These are phyloP conservation scores for Talaromyces funiculosus DNA, from an alignment of 2,329 filamentous ascomycete genomes.

Conservation along the genomic window DNA sequence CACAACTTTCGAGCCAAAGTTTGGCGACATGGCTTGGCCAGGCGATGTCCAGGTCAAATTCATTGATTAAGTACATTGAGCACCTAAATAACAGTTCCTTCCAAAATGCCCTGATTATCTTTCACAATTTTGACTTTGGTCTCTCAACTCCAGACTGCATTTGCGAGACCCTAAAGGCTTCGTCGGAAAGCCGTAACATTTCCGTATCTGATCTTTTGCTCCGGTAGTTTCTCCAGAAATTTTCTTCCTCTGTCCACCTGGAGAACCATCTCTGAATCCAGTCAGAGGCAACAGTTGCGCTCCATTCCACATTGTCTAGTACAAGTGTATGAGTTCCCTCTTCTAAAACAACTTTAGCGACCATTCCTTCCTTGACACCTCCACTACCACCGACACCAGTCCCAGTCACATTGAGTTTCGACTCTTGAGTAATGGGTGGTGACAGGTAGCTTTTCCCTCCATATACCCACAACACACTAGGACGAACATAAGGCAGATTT, in stretches of 20 bases:
- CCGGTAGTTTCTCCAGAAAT: constrained; percentile 15
- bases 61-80: no score
- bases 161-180: constrained; percentile 9
- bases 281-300: constrained; percentile 15
- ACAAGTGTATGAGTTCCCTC: constrained; percentile 15
- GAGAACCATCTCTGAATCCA: constrained; percentile 18
- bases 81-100: neutral
- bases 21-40: no score
- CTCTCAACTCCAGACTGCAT: neutral
- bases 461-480: constrained; percentile 22
- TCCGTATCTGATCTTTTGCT: constrained; percentile 18
- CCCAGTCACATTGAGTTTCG: constrained; percentile 19
- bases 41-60: no score
- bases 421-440: constrained; percentile 14
- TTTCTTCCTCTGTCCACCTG: constrained; percentile 18
- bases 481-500: constrained; percentile 20
- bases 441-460: constrained; percentile 18
- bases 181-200: constrained; percentile 16
- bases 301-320: constrained; percentile 18
- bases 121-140: neutral
- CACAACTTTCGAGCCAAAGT: no score
- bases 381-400: constrained; percentile 22
- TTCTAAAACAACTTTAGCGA: constrained; percentile 8
- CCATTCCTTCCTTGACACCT: constrained; percentile 11
- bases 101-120: neutral